Conservation (phyloP, 345 rosid species). For the Psidium friedrichsthalianum region DNA sequence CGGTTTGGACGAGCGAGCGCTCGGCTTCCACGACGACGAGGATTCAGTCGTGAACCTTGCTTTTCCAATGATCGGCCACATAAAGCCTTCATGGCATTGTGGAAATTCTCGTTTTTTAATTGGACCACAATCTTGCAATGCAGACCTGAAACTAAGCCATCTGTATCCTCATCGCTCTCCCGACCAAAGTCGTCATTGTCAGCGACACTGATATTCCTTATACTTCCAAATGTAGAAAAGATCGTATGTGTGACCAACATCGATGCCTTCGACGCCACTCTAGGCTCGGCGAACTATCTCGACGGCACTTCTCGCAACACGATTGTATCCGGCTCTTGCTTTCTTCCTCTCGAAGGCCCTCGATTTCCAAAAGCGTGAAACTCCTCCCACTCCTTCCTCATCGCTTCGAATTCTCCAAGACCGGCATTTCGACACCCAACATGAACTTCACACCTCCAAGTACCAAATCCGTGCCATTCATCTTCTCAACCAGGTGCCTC, state of each 20-base stretch:
- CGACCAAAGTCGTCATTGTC: constrained; percentile 63
- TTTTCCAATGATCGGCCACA: constrained; percentile 77
- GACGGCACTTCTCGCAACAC: constrained; percentile 70
- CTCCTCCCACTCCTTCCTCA: constrained; percentile 82
- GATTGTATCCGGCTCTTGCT: constrained; percentile 68
- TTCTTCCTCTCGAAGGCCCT: constrained; percentile 54
- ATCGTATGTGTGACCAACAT: constrained; percentile 82
- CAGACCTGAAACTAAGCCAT: constrained; percentile 63
- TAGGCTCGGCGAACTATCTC: constrained; percentile 91
- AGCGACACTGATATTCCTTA: constrained; percentile 81
- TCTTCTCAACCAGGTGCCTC: constrained; percentile 43
- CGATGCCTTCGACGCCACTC: constrained; percentile 88
- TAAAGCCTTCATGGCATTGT: constrained; percentile 62
- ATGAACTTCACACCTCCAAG: constrained; percentile 70
- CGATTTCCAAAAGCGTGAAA: constrained; percentile 50
- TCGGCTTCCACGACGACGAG: constrained; percentile 80
- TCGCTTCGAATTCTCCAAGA: constrained; percentile 51
- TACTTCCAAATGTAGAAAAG: constrained; percentile 75
- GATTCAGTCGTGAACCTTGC: no score
- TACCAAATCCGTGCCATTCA: constrained; percentile 82
- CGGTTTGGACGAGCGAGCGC: constrained; percentile 25
- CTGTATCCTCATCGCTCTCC: constrained; percentile 34
- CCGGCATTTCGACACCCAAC: constrained; percentile 43
- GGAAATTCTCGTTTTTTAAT: constrained; percentile 61
- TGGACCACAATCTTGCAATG: constrained; percentile 85